These are phyloP conservation scores for Hypoxylon sp. DNA, from an alignment of 2,329 filamentous ascomycete genomes.

Conservation along the genomic window DNA sequence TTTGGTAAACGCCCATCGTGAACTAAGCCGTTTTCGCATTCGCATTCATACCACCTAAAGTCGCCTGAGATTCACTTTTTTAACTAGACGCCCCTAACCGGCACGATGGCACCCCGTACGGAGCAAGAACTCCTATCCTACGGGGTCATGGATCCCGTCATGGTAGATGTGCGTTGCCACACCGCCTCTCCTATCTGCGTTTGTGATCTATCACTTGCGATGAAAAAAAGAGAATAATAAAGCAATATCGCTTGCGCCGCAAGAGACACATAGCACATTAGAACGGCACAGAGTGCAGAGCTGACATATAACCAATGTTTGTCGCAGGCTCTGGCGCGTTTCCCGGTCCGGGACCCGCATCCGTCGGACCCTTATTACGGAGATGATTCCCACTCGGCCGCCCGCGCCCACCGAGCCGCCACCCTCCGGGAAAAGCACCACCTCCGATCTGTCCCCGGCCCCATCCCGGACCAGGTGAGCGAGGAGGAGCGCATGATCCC, in stretches of 20 bases:
- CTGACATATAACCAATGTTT: not conserved
- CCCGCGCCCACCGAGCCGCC: conserved; percentile 37
- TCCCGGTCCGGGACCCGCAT: not conserved
- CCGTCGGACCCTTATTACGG: not conserved
- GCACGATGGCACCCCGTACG: conserved; percentile 35
- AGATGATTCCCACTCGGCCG: conserved; percentile 4
- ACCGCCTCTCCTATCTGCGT: not conserved
- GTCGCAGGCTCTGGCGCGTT: conserved; percentile 1
- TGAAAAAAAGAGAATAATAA: not conserved
- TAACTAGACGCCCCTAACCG: not conserved
- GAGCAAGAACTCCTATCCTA: conserved; percentile 36
- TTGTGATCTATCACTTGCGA: not conserved
- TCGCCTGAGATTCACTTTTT: no score
- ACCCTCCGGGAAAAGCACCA: conserved; percentile 41
- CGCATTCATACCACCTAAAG: no score
- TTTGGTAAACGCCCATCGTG: not conserved
- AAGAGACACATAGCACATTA: no score
- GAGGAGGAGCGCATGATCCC: conserved; percentile 45
- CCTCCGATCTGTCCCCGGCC: conserved; percentile 39
- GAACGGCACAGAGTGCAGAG: no score
- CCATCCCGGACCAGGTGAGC: conserved; percentile 39
- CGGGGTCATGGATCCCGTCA: conserved; percentile 35
- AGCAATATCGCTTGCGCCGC: not conserved
- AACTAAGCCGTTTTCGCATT: not conserved
- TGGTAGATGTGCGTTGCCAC: conserved; percentile 32